These are phyloP conservation scores for Durusdinium trenchii DNA, from an alignment of 73 alveolate species.

Conservation along the genomic window DNA sequence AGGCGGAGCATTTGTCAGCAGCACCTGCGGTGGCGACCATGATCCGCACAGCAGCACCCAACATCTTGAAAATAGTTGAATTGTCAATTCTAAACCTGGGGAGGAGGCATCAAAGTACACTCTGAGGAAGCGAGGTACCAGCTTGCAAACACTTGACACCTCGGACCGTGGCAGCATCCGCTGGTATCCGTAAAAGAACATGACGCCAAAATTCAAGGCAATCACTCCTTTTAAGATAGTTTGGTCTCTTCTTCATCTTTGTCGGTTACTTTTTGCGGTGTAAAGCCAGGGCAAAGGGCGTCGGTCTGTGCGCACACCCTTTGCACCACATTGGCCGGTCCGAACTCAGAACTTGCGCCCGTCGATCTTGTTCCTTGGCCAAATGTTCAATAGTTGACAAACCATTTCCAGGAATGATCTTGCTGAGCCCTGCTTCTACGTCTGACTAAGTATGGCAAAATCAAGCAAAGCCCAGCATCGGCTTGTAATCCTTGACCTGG, in stretches of 20 bases:
- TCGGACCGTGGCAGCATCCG: not conserved
- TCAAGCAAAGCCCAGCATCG: not conserved
- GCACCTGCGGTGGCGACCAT: no score
- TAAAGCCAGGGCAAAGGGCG: not conserved
- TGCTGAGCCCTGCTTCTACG: no score
- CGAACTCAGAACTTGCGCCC: conserved; percentile 62
- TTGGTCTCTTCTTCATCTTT: no score
- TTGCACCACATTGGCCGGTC: not conserved
- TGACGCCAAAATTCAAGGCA: not conserved
- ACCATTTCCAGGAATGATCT: no score
- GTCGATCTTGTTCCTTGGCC: conserved; percentile 58
- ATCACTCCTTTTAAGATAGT: not conserved
- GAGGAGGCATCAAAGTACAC: conserved; percentile 92
- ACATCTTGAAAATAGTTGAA: no score
- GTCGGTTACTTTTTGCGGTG: not conserved
- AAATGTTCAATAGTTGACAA: not conserved
- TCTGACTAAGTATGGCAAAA: not conserved
- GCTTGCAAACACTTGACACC: conserved; percentile 93
- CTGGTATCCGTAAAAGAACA: no score
- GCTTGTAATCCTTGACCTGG: conserved; percentile 74
- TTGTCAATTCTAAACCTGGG: no score
- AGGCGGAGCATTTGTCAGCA: conserved; percentile 82
- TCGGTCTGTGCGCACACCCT: not conserved
- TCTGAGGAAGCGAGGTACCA: conserved; percentile 86
- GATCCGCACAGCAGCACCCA: no score